Evolutionary conservation across 2,329 filamentous ascomycete species (phyloP).

Genomic region (Hypoxylon sp.): DNA sequence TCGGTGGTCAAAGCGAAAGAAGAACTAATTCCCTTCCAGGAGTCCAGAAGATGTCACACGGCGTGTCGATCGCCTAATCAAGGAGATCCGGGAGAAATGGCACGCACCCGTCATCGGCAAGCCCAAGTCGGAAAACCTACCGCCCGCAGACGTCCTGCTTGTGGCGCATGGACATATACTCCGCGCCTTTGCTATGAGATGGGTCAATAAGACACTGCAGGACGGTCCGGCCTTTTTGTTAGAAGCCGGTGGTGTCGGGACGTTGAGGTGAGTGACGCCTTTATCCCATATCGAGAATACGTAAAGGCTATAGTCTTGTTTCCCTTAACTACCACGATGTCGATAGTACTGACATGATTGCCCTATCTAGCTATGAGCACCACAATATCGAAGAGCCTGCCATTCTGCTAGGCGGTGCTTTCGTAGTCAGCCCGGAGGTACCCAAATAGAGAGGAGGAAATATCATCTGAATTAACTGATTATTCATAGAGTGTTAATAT

Average conservation of each 20-base stretch:
- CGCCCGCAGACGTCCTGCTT: constrained; percentile 77
- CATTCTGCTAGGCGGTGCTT: constrained; percentile 81
- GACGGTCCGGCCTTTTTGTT: constrained; percentile 85
- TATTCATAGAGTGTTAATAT: not conserved
- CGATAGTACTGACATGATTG: constrained; percentile 20
- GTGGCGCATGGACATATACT: constrained; percentile 94
- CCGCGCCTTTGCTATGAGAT: constrained; percentile 88
- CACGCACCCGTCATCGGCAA: constrained; percentile 74
- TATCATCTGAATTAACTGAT: not conserved
- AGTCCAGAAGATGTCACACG: constrained; percentile 79
- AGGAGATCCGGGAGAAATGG: constrained; percentile 77
- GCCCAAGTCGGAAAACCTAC: constrained; percentile 58
- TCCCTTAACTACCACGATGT: not conserved
- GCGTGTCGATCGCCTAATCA: constrained; percentile 82
- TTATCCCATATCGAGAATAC: not conserved
- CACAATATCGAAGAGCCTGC: constrained; percentile 83
- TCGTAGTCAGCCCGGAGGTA: constrained; percentile 62
- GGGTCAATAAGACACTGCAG: constrained; percentile 80
- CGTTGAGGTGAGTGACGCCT: constrained; percentile 72
- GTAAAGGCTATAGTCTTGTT: not conserved
- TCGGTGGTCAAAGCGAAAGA: not conserved
- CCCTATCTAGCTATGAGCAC: constrained; percentile 77
- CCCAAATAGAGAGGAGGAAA: not conserved
- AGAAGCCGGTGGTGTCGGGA: constrained; percentile 90
- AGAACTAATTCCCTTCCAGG: constrained; percentile 57